Evolutionary conservation across 345 rosid genomes (phyloP).

Genomic region (Salix dunnii): DNA sequence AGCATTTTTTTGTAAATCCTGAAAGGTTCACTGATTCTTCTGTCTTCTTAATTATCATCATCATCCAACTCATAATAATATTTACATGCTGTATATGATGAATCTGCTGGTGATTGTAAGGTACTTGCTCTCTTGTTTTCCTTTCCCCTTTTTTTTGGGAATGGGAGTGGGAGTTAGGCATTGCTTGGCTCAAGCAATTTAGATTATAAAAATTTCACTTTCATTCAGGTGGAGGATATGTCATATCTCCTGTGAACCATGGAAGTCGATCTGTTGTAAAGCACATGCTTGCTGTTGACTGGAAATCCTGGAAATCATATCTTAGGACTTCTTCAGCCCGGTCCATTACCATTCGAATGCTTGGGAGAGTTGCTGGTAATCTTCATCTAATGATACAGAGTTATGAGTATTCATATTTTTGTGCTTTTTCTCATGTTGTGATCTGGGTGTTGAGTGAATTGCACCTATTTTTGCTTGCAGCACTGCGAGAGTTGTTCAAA

Average conservation of each 20-base stretch:
- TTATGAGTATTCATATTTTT: not conserved
- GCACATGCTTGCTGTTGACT: constrained; percentile 97
- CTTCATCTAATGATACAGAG: constrained; percentile 12
- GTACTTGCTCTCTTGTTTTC: no score
- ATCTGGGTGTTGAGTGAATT: no score
- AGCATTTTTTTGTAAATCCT: not conserved
- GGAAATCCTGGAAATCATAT: constrained; percentile 94
- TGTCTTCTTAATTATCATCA: not conserved
- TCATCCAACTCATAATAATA: not conserved
- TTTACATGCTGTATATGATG: no score
- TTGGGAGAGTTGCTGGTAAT: constrained; percentile 84
- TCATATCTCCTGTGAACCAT: constrained; percentile 67
- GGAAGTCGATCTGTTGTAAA: constrained; percentile 79
- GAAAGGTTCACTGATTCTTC: not conserved
- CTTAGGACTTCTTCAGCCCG: constrained; percentile 59
- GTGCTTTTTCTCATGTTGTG: not conserved
- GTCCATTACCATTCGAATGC: constrained; percentile 79
- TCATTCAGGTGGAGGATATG: constrained; percentile 88
- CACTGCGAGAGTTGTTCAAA: constrained; percentile 74
- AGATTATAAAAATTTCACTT: constrained; percentile 12
- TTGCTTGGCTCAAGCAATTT: not conserved
- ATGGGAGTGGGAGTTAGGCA: not conserved
- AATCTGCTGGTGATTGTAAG: no score
- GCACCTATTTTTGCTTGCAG: constrained; percentile 38
- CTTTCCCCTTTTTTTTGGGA: not conserved